phyloP scores from a whole-genome alignment of 2,329 filamentous ascomycete genomes.

The Hypoxylon sp. region DNA sequence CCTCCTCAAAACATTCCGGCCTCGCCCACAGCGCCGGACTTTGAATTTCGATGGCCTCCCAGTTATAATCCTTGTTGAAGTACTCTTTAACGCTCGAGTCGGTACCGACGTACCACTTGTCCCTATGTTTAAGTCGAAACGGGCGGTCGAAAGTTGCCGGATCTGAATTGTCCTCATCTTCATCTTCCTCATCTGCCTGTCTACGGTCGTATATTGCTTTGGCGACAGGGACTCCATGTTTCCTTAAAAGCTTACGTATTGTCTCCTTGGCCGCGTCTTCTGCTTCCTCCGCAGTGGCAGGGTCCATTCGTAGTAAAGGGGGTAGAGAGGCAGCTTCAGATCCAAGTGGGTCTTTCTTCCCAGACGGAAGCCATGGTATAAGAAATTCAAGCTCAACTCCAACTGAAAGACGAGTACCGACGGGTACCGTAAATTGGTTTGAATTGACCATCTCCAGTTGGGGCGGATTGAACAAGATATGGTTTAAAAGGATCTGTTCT shows the following conservation, averaged over 20 bases:
- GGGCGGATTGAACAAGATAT: background rate
- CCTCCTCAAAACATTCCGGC: constrained; percentile 50
- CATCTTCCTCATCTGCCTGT: background rate
- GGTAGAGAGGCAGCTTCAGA: constrained; percentile 41
- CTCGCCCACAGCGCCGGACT: constrained; percentile 55
- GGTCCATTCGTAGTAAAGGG: constrained; percentile 47
- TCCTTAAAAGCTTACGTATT: constrained; percentile 40
- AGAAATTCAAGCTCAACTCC: constrained; percentile 52
- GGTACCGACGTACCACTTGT: constrained; percentile 42
- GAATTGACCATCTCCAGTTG: constrained; percentile 18
- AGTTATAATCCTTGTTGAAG: constrained; percentile 42
- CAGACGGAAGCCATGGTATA: constrained; percentile 41
- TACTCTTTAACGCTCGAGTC: constrained; percentile 29
- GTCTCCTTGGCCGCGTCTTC: constrained; percentile 5
- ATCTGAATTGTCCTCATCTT: background rate
- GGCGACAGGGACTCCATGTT: constrained; percentile 40
- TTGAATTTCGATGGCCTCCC: constrained; percentile 53
- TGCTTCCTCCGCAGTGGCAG: no score
- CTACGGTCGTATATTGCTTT: background rate
- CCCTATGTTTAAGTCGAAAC: constrained; percentile 20
- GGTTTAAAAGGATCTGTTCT: constrained; percentile 4
- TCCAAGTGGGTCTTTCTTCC: constrained; percentile 47
- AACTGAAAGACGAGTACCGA: constrained; percentile 47
- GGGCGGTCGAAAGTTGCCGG: constrained; percentile 10
- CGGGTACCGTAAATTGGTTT: constrained; percentile 39